phyloP scores from a whole-genome alignment of 2,329 filamentous ascomycete genomes.

The Ascochyta pisi region DNA sequence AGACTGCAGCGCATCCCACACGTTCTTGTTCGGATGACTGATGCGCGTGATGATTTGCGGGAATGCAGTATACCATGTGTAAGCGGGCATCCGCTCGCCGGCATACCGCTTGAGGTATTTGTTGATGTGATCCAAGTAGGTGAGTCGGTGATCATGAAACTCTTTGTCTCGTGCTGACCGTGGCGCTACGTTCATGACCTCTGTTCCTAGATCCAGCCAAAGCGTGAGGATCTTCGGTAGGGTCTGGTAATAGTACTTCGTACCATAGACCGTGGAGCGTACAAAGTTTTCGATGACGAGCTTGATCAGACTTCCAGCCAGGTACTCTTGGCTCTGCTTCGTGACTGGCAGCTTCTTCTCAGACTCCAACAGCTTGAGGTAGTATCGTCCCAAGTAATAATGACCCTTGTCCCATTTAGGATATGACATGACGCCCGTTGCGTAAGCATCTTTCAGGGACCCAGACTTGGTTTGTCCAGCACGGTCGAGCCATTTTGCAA shows the following conservation, averaged over 20 bases:
- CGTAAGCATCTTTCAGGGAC: conserved; percentile 75
- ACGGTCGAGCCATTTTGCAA: conserved; percentile 95
- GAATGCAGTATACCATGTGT: conserved; percentile 81
- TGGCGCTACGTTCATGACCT: conserved; percentile 57
- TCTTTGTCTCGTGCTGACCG: conserved; percentile 38
- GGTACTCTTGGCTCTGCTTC: conserved; percentile 65
- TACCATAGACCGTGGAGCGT: conserved; percentile 83
- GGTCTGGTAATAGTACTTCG: conserved; percentile 95
- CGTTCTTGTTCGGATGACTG: conserved; percentile 78
- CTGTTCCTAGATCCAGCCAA: conserved; percentile 89
- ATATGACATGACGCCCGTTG: conserved; percentile 74
- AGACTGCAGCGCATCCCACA: conserved; percentile 76
- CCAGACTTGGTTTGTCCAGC: conserved; percentile 91
- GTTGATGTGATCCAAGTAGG: conserved; percentile 54
- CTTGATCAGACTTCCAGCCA: conserved; percentile 84
- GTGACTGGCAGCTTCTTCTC: conserved; percentile 78
- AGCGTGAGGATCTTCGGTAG: conserved; percentile 89
- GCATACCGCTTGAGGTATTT: conserved; percentile 81
- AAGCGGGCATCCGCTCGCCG: conserved; percentile 68
- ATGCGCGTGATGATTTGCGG: conserved; percentile 97
- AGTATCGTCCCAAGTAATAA: conserved; percentile 95
- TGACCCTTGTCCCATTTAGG: conserved; percentile 93
- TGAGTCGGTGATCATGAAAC: conserved; percentile 37
- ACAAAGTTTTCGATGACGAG: conserved; percentile 94
- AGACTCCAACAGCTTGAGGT: conserved; percentile 93